Evolutionary conservation across 2,329 filamentous ascomycete genomes (phyloP).

Genomic region (Chalaropsis ovoidea): DNA sequence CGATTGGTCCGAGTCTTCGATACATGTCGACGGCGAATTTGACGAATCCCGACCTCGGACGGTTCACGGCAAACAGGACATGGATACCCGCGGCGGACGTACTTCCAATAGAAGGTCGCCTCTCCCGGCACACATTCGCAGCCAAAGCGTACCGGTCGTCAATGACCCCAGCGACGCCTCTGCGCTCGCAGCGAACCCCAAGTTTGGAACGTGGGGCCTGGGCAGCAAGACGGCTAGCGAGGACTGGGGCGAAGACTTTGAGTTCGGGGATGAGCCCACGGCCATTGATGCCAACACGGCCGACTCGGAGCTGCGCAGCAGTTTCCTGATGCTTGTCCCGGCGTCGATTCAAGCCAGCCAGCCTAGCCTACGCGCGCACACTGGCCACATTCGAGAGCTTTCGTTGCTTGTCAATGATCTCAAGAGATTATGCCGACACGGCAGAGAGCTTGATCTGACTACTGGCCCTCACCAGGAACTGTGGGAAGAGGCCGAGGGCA

Average conservation of each 20-base stretch:
- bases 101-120: constrained; percentile 56
- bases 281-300: constrained; percentile 32
- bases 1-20: constrained; percentile 62
- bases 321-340: constrained; percentile 57
- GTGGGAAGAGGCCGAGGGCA: constrained; percentile 76
- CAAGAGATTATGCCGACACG: constrained; percentile 64
- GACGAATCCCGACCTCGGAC: constrained; percentile 58
- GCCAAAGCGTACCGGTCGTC: constrained; percentile 67
- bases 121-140: constrained; percentile 61
- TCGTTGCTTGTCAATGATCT: constrained; percentile 73
- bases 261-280: constrained; percentile 49
- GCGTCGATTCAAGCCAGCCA: constrained; percentile 72
- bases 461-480: constrained; percentile 49
- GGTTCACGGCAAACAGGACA: constrained; percentile 64
- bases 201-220: constrained; percentile 74
- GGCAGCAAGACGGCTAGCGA: constrained; percentile 72
- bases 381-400: constrained; percentile 71
- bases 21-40: constrained; percentile 50
- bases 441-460: constrained; percentile 55
- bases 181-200: constrained; percentile 35
- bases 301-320: constrained; percentile 27
- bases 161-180: constrained; percentile 47
- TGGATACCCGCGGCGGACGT: constrained; percentile 60
- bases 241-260: constrained; percentile 85
- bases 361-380: constrained; percentile 70